Conservation (phyloP, 257 asterid species). For the Solanum pennellii region DNA sequence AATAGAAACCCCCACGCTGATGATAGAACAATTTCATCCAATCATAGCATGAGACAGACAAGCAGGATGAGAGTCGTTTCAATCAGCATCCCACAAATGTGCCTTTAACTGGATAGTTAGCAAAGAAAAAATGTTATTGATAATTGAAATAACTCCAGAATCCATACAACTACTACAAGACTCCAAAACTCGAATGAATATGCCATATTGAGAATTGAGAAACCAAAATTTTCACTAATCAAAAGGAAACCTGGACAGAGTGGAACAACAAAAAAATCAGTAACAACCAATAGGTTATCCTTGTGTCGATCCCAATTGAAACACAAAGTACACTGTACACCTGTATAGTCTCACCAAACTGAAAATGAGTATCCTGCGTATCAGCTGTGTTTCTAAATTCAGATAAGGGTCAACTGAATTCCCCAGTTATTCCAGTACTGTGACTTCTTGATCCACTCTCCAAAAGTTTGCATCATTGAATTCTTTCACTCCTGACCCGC, state of each 20-base stretch:
- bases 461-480: conserved; percentile 77
- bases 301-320: conserved; percentile 7
- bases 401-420: background rate
- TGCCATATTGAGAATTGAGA: background rate
- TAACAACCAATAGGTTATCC: conserved; percentile 11
- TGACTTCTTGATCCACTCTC: conserved; percentile 89
- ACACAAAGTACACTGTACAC: conserved; percentile 26
- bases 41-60: background rate
- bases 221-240: background rate
- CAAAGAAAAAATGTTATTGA: background rate
- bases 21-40: background rate
- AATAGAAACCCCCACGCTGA: background rate
- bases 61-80: background rate
- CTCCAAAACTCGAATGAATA: background rate
- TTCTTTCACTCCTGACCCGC: conserved; percentile 50
- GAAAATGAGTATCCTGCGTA: background rate
- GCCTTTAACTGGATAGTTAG: background rate
- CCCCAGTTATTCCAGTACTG: conserved; percentile 41
- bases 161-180: background rate
- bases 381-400: background rate
- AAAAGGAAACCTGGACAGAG: background rate
- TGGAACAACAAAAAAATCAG: conserved; percentile 18
- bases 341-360: conserved; percentile 1
- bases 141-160: background rate
- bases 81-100: background rate